Evolutionary conservation across 306 rosid genomes (phyloP).

Genomic region (Cicer bijugum): DNA sequence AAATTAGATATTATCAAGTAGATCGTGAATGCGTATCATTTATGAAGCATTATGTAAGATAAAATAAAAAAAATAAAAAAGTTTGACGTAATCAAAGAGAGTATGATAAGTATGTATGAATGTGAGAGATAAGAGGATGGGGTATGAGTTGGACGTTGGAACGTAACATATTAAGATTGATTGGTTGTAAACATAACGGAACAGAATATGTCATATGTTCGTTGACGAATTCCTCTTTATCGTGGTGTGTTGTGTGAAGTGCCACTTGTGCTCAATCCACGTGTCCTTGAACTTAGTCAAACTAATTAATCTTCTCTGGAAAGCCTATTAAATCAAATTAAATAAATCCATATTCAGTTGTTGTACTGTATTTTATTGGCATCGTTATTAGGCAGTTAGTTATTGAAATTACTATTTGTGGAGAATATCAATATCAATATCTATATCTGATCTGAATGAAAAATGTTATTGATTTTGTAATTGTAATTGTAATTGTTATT

Average conservation of each 20-base stretch:
- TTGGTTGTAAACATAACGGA: not conserved
- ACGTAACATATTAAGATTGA: not conserved
- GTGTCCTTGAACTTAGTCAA: not conserved
- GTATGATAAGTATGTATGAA: not conserved
- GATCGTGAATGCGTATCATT: not conserved
- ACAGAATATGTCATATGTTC: not conserved
- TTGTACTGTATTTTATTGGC: not conserved
- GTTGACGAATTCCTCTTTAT: not conserved
- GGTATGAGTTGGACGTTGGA: not conserved
- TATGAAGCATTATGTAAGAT: not conserved
- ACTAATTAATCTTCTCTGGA: too few relatives aligned
- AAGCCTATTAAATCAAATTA: not conserved
- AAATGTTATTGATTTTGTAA: not conserved
- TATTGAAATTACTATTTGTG: not conserved
- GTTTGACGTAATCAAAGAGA: not conserved
- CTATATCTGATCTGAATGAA: not conserved
- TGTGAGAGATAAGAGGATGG: not conserved
- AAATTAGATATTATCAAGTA: not conserved
- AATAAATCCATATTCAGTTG: not conserved
- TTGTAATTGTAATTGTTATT: constrained; percentile 5
- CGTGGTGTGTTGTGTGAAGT: not conserved
- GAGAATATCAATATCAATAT: not conserved
- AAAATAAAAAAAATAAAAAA: too few relatives aligned
- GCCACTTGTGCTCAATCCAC: constrained; percentile 5
- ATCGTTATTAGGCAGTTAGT: not conserved